A percentile compares a stretch with the other conserved stretches of the same genome.
These are phyloP conservation scores for Cercospora zeae-maydis DNA, from an alignment of 2,329 filamentous ascomycete species.

Conservation along the genomic window DNA sequence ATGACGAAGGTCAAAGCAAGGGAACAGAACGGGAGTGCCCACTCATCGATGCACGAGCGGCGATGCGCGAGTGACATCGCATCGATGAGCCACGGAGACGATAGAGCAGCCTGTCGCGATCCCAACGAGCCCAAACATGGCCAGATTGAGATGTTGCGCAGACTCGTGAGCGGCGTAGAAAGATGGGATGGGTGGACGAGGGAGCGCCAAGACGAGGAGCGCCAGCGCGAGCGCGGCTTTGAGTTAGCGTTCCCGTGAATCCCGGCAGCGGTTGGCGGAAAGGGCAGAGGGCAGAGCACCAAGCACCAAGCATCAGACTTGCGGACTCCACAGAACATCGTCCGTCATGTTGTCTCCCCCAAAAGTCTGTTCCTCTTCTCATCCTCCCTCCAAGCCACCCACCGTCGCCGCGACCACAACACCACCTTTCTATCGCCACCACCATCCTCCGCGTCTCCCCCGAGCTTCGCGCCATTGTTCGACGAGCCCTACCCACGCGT, in stretches of 20 bases:
- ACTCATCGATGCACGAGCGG: background rate
- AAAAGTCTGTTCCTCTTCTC: constrained; percentile 5
- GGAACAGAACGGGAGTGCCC: constrained; percentile 4
- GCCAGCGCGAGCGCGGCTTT: background rate
- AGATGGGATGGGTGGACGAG: background rate
- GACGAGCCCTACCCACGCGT: constrained; percentile 4
- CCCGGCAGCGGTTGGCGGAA: constrained; percentile 1
- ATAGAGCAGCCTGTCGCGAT: constrained; percentile 4
- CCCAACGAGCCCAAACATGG: constrained; percentile 30
- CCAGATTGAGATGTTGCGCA: background rate
- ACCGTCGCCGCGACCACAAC: constrained; percentile 5
- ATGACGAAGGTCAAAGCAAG: constrained; percentile 12
- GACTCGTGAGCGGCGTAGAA: background rate
- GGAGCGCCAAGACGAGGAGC: constrained; percentile 5
- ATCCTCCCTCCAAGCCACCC: constrained; percentile 2
- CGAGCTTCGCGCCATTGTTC: background rate
- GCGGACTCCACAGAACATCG: background rate
- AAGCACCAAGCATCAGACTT: background rate
- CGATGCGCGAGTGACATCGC: background rate
- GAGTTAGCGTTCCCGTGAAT: background rate
- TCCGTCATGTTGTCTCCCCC: constrained; percentile 1
- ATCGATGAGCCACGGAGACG: background rate
- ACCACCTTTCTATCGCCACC: constrained; percentile 6
- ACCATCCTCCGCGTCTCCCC: background rate
- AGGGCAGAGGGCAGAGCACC: background rate